Evolutionary conservation across 106 monocot genomes (phyloP), one percentile per base, ranked within the genome.

Genomic region (Xerophyta viscosa): DNA sequence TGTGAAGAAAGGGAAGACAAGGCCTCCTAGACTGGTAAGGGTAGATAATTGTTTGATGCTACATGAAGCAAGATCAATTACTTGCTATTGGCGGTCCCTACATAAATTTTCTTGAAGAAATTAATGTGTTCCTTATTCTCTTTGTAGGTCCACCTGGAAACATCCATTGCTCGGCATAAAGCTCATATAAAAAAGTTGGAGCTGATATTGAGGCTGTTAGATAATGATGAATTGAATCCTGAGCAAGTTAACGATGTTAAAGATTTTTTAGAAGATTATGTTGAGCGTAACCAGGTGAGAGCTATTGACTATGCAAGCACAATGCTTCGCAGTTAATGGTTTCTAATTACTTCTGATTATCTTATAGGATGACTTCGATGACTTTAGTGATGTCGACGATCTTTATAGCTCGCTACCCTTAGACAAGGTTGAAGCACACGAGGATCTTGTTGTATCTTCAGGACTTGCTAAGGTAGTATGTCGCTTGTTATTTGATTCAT

Each of bases 141-240:
- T 56, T 58, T 81, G 27, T 49, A 96, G 88, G 60, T 44, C 29
- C 88, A 96, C 74, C 57, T 96, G 61, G 94, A 96, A 48, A 68
- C 77, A 58, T 96, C 94, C 47, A 79, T 89, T 73, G 42, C 60
- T 37, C 67, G 94, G 17, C 94, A 96, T 62, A 96, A 89, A 50
- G 84, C 88, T 63, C 94, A 88, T 60, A 89, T 96, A 66, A 82
- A 76, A 72, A 96, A 96, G 64, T 58, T 96, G 62, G 94, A 96
- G 67, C 63, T 80, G 57, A 84, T 96, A 18, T 79, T 96, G 64
- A 88, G 94, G 66, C 65, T 96, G 46, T 55, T 96, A 20, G 94
- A 96, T 68, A 96, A 96, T 76, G 88, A 96, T 68, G 85, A 85
- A 49, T 76, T 96, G 71, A 96, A 82, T 60, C 88, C 88, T 73